Base-by-base conservation (phyloP, 352 stramenopile genomes). In the Pythium utonaiense region DNA sequence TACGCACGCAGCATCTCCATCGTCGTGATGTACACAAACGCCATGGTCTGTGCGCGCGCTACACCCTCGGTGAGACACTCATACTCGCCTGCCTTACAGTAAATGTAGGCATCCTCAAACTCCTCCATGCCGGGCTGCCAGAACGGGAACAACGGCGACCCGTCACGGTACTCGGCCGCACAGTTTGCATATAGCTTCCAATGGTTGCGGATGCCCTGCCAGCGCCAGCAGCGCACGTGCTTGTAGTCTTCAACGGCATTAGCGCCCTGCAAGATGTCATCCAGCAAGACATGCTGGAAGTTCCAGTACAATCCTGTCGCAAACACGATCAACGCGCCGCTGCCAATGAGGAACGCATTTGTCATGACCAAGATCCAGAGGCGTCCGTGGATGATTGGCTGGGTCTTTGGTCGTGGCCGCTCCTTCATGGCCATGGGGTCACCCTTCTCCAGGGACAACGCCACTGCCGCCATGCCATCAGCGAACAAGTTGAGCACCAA, bases 401-500 rank as follows among this genome's bases (percentile, higher is more conserved):
- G 65, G 3, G 54, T 57, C 49, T 70, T 64, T 0, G 65, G 66
- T 2, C 69, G 66, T 10, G 69, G 69, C 0, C 58, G 57, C 7
- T 70, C 65, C 10, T 36, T 45, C 69, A 76, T 76, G 21, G 41
- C 57, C 27, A 36, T 40, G 1, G 66, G 66, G 30, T 76, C 69
- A 12, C 65, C 69, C 53, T 71, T 76, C 55, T 76, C 69, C 8
- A 76, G 62, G 3, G 57, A 70, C 19, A 76, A 22, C 45, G 69
- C 69, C 6, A 76, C 68, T 1, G 71, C 71, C 0, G 71, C 68
- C 63, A 75, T 75, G n/a, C 71, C 71, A 30, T 98, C 94, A 74
- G 97, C 98, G 69, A 98, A 97, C 24, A 98, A 68, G 67, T 98
- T 98, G 22, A 98, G 84, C 87, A 94, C 97, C 21, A 98, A 71